These are phyloP conservation scores for Pseudognaphalium luteoalbum DNA, from an alignment of 129 eudicot species.

Conservation along the genomic window DNA sequence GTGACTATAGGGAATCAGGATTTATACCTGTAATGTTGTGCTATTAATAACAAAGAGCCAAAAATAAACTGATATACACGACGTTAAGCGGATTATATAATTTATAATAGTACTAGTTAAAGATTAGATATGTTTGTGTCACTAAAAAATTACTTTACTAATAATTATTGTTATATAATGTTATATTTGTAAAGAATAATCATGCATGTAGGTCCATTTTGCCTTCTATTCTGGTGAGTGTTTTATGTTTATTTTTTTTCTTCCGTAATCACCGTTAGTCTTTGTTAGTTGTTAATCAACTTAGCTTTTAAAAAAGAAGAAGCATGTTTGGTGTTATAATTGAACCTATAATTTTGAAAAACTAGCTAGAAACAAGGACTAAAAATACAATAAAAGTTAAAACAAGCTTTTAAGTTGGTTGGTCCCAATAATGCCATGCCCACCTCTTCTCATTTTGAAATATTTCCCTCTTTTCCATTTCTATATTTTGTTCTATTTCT, in stretches of 20 bases:
- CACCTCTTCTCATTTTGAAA: conserved; percentile 15
- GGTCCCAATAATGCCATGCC: conserved; percentile 22
- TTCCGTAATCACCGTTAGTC: conserved; percentile 27
- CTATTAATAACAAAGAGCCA: no score
- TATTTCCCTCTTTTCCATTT: not conserved
- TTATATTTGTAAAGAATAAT: no score
- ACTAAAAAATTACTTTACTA: not conserved
- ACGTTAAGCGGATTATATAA: no score
- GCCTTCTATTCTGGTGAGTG: not conserved
- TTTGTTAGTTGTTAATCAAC: not conserved
- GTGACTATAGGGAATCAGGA: no score
- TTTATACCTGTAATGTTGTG: no score
- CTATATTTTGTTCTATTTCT: not conserved
- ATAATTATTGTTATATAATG: no score
- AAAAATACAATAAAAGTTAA: conserved; percentile 3
- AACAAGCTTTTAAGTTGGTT: conserved; percentile 27
- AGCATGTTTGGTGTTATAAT: conserved; percentile 33
- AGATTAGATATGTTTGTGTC: no score
- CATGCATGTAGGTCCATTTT: conserved; percentile 2
- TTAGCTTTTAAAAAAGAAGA: conserved; percentile 19
- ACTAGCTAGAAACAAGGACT: not conserved
- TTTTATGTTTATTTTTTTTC: not conserved
- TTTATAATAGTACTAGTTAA: no score
- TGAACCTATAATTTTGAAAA: conserved; percentile 2
- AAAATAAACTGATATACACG: no score